phyloP scores from a whole-genome alignment of 345 rosid species.

The Linum trigynum region DNA sequence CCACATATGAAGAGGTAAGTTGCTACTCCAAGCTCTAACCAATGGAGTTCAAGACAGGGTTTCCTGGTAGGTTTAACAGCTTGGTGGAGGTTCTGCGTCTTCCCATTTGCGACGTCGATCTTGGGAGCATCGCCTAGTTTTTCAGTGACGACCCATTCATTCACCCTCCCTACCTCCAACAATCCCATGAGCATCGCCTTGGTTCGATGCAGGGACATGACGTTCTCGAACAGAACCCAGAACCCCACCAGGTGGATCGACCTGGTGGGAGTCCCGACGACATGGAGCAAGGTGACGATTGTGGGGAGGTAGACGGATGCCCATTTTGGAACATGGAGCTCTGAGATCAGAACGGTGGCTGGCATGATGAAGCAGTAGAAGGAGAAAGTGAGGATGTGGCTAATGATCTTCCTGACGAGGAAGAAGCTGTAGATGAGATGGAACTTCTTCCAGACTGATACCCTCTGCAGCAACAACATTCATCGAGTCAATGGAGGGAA shows the following conservation, averaged over 20 bases:
- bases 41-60: neutral
- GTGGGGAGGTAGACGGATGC: neutral
- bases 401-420: neutral
- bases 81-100: neutral
- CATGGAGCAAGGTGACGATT: neutral
- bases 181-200: neutral
- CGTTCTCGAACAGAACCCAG: conserved; percentile 3
- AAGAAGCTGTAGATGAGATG: neutral
- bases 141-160: conserved; percentile 2
- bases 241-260: neutral
- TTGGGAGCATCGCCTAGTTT: conserved; percentile 1
- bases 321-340: neutral
- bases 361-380: neutral
- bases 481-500: no score
- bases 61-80: neutral
- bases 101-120: neutral
- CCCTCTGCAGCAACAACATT: neutral
- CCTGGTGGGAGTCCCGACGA: neutral
- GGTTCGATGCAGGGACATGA: neutral
- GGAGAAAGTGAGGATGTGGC: neutral
- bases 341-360: neutral
- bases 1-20: neutral
- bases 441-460: neutral
- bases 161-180: neutral
- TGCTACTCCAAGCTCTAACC: neutral